phyloP scores from a whole-genome alignment of 192 early-diverging fungal genomes.

The Umbelopsis isabellina region DNA sequence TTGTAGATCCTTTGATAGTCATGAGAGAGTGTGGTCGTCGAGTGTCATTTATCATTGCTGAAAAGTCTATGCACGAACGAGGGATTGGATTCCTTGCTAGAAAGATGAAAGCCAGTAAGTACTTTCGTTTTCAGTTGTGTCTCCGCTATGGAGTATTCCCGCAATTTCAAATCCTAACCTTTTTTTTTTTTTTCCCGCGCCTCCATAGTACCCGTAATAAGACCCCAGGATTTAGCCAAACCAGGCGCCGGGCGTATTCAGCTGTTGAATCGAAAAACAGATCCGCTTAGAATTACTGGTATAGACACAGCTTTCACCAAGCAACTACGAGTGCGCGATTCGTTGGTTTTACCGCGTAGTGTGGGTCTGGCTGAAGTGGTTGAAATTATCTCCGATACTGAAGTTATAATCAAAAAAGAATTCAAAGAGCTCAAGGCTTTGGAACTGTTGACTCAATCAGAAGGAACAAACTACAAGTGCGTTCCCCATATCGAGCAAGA shows the following conservation, averaged over 20 bases:
- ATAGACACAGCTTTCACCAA: constrained; percentile 69
- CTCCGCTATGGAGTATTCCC: background rate
- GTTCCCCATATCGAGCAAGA: constrained; percentile 89
- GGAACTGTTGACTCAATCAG: constrained; percentile 59
- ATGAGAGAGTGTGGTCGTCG: constrained; percentile 78
- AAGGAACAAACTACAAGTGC: constrained; percentile 66
- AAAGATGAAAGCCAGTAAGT: constrained; percentile 76
- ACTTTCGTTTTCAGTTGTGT: background rate
- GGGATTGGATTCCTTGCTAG: constrained; percentile 85
- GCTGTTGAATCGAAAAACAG: constrained; percentile 63
- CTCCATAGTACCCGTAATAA: constrained; percentile 81
- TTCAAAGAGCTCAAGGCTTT: constrained; percentile 74
- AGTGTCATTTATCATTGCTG: constrained; percentile 81
- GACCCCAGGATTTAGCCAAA: constrained; percentile 89
- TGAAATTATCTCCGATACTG: constrained; percentile 82
- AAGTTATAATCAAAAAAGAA: constrained; percentile 73
- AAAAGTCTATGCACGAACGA: constrained; percentile 85
- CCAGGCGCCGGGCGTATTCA: constrained; percentile 73
- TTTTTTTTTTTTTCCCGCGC: constrained; percentile 7
- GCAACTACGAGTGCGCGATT: constrained; percentile 64
- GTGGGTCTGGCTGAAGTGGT: constrained; percentile 68
- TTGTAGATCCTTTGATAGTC: constrained; percentile 93
- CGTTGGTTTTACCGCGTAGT: constrained; percentile 67
- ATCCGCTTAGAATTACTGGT: constrained; percentile 74
- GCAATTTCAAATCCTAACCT: background rate